Evolutionary conservation across 2,329 filamentous ascomycete genomes (phyloP), one percentile per base, ranked within the genome.

Genomic region (Pyrenochaeta sp.): DNA sequence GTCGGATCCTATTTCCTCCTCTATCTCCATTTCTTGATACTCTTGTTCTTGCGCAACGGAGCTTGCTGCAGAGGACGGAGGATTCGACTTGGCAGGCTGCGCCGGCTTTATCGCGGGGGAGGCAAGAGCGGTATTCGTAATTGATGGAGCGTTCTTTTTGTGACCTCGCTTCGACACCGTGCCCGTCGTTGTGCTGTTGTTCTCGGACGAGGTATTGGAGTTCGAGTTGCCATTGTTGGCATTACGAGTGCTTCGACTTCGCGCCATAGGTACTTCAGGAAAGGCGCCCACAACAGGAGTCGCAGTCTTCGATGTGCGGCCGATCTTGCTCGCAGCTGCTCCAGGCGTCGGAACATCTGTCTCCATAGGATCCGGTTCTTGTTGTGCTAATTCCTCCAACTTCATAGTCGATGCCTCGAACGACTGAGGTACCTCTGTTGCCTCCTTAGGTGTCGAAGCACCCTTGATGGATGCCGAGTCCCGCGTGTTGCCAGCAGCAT

Each of bases 331-430:
- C 5, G 63, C 58, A 19, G 60, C 50, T 27, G 66, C 58, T 20
- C 59, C 54, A 15, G 67, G 59, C 10, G 55, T 40, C 15, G 67
- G 64, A 7, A 53, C 40, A 21, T 70, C 68, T 23, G 66, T 58
- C 2, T 71, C 66, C 60, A 68, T 69, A 26, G 57, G 44, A 26
- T 69, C 54, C 74, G 78, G 51, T 68, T 76, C 60, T 71, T 78
- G 21, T 58, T 56, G 51, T 38, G 79, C 78, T 5, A 68, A 49
- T 29, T 83, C 78, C 38, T 86, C 81, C 21, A 67, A 65, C 55
- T 79, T 78, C 35, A 78, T 63, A 26, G 68, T 30, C 58, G 70
- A 64, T 80, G 76, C 51, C 82, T 86, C 64, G 78, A 81, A 35
- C 7, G 57, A 35, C 11, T 40, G 35, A 3, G 60, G 56, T 6